phyloP scores from a whole-genome alignment of 306 rosid species.

The Casuarina equisetifolia region DNA sequence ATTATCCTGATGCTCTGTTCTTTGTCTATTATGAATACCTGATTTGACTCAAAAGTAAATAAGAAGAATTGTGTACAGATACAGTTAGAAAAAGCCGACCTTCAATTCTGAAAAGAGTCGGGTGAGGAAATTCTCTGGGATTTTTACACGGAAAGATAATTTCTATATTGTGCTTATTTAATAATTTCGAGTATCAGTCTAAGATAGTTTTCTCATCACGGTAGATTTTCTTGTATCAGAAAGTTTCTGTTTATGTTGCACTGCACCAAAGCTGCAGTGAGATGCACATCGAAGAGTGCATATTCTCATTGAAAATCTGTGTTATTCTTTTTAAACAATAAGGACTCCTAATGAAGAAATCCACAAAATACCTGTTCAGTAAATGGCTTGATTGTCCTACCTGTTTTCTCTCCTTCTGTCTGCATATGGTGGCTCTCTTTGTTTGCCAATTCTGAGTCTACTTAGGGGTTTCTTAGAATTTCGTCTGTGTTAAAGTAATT shows the following conservation, averaged over 20 bases:
- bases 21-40: slow-evolving; percentile 82
- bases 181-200: slow-evolving; percentile 16
- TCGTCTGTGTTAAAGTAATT: neutral
- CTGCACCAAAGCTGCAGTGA: neutral
- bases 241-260: neutral
- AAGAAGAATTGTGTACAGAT: slow-evolving; percentile 62
- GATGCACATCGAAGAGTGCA: neutral
- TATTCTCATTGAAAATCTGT: neutral
- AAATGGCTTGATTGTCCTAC: neutral
- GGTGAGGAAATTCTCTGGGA: slow-evolving; percentile 45
- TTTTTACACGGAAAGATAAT: slow-evolving; percentile 32
- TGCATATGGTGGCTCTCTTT: neutral
- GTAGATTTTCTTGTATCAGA: neutral
- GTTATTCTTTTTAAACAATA: neutral
- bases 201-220: neutral
- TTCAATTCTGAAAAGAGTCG: slow-evolving; percentile 71
- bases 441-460: neutral
- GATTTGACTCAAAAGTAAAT: slow-evolving; percentile 44
- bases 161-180: slow-evolving; percentile 22
- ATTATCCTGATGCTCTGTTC: slow-evolving; percentile 89
- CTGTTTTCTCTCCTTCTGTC: neutral
- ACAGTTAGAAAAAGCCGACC: slow-evolving; percentile 56
- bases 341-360: neutral
- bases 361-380: neutral
- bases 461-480: slow-evolving; percentile 1